phyloP scores from a whole-genome alignment of 2,329 filamentous ascomycete genomes.

The Calonectria pteridis region DNA sequence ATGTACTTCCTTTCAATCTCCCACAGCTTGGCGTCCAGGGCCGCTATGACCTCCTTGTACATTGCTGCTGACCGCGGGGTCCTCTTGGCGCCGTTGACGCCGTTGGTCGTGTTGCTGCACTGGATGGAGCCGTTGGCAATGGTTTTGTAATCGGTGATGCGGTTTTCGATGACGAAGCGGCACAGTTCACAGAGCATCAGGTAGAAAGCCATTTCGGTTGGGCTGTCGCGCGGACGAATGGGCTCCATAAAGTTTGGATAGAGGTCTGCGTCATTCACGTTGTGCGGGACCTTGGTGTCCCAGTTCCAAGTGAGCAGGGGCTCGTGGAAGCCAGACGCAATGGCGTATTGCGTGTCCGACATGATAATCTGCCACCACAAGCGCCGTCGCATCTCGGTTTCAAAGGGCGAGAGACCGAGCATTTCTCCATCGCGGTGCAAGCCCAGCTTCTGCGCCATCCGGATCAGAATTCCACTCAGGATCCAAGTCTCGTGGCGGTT shows the following conservation, averaged over 20 bases:
- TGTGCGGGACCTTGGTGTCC: conserved; percentile 22
- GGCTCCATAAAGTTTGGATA: conserved; percentile 25
- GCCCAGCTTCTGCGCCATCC: conserved; percentile 23
- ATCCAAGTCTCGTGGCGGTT: conserved; percentile 24
- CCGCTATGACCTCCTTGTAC: background rate
- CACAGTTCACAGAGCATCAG: conserved; percentile 12
- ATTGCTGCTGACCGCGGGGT: background rate
- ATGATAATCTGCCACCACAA: conserved; percentile 29
- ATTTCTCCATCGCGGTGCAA: conserved; percentile 20
- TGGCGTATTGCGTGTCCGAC: conserved; percentile 23
- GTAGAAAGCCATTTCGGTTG: conserved; percentile 22
- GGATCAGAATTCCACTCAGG: conserved; percentile 20
- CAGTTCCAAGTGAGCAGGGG: conserved; percentile 24
- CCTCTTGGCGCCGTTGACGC: background rate
- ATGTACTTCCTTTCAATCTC: conserved; percentile 10
- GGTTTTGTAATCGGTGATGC: conserved; percentile 19
- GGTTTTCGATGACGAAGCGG: conserved; percentile 21
- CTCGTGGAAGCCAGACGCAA: conserved; percentile 23
- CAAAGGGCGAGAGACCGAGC: conserved; percentile 12
- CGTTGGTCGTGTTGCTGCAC: background rate
- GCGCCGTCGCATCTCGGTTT: conserved; percentile 21
- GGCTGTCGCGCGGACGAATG: conserved; percentile 15
- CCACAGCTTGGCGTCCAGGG: conserved; percentile 12
- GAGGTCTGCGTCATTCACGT: conserved; percentile 25
- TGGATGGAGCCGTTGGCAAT: background rate